Evolutionary conservation across 768 basidiomycete species (phyloP).

Genomic region (Rhodocollybia butyracea): DNA sequence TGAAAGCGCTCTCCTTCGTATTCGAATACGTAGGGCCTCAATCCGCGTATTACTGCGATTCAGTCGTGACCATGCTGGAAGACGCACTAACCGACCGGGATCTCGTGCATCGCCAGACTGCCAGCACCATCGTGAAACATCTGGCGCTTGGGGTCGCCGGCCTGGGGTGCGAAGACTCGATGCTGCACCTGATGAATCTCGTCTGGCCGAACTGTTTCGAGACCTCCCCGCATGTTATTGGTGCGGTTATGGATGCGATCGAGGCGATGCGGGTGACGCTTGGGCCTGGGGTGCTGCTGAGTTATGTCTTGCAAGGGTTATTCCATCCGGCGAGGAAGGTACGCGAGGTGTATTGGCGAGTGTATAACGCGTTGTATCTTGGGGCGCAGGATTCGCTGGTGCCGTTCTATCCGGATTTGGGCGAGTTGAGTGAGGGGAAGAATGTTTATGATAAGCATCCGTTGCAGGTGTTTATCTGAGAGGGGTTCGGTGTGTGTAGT

Average conservation of each 20-base stretch:
- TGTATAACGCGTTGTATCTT: slow-evolving; percentile 93
- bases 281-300: slow-evolving; percentile 88
- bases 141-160: slow-evolving; percentile 95
- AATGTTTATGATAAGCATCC: slow-evolving; percentile 86
- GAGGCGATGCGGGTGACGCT: slow-evolving; percentile 97
- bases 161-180: slow-evolving; percentile 95
- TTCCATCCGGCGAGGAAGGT: slow-evolving; percentile 98
- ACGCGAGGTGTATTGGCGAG: slow-evolving; percentile 95
- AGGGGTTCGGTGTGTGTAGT: neutral
- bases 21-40: slow-evolving; percentile 99
- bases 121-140: slow-evolving; percentile 98
- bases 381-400: slow-evolving; percentile 90
- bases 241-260: slow-evolving; percentile 96
- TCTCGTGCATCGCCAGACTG: slow-evolving; percentile 96
- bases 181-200: slow-evolving; percentile 96
- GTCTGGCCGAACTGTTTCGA: slow-evolving; percentile 99
- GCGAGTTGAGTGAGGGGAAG: slow-evolving; percentile 87
- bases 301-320: slow-evolving; percentile 90
- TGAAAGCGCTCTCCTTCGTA: slow-evolving; percentile 97
- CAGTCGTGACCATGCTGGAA: slow-evolving; percentile 96
- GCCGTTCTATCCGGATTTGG: slow-evolving; percentile 90
- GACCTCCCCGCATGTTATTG: slow-evolving; percentile 97
- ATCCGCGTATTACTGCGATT: slow-evolving; percentile 95
- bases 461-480: slow-evolving; percentile 78
- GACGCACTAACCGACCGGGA: slow-evolving; percentile 98